Evolutionary conservation across 2,329 filamentous ascomycete genomes (phyloP), one percentile per base, ranked within the genome.

Genomic region (Talaromyces albobiverticillius): DNA sequence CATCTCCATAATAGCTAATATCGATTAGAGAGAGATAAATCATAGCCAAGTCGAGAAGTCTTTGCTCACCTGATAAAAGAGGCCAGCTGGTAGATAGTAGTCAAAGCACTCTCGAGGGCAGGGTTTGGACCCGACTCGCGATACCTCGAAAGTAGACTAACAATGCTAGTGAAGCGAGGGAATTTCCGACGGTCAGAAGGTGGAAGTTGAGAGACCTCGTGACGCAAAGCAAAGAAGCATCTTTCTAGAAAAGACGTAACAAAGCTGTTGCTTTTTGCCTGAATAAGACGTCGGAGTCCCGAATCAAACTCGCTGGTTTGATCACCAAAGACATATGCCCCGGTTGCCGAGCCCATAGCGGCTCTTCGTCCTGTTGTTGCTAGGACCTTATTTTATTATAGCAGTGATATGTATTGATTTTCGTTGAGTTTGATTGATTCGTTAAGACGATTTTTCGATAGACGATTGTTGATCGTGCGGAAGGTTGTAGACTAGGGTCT

Each of bases 281-380:
- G 66, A 49, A 76, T 60, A 42, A 76, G 64, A 53, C 69, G 69
- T 48, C 67, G 70, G 56, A 77, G 70, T 49, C 71, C 70, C 46
- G 68, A 62, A 57, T 74, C 67, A 55, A 72, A 74, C 59, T 74
- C 71, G 55, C 66, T 66, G 54, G 74, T 77, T 62, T 76, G 74
- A 59, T 77, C 74, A 64, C 74, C 74, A 61, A 77, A 76, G 65
- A 77, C 68, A 66, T 75, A 75, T 60, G 75, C 66, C 46, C 61
- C 63, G 58, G 60, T 65, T 55, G 59, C 58, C 49, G 57, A 61
- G 57, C 63, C 63, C 69, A 71, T 71, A 5, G 45, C 43, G 13
- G 48, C 48, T 51, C 42, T 32, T 29, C 29, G 20, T 31, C 4
- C 31, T 18, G 14, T 16, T 38, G 20, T 13, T 38, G 40, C 36